Conservation (phyloP, 345 rosid species). For the Linum usitatissimum region DNA sequence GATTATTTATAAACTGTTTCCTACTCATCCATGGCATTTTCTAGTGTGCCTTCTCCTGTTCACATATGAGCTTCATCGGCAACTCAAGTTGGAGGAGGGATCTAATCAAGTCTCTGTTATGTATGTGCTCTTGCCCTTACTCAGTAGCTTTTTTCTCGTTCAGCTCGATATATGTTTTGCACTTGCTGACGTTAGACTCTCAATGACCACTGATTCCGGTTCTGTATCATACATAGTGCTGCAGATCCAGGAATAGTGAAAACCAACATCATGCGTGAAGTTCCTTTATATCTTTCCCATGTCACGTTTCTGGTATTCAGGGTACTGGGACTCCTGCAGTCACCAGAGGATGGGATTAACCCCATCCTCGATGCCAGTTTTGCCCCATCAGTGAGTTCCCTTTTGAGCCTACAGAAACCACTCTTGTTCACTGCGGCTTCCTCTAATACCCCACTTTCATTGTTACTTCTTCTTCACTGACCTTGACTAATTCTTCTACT, state of each 20-base stretch:
- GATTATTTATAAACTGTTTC: conserved; percentile 9
- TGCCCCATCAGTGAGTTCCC: conserved; percentile 74
- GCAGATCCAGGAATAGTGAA: conserved; percentile 80
- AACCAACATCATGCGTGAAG: conserved; percentile 85
- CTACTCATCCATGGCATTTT: conserved; percentile 11
- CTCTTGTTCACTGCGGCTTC: not conserved
- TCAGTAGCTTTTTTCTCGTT: not conserved
- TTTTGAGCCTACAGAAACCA: not conserved
- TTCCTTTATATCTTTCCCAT: conserved; percentile 45
- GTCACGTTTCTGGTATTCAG: conserved; percentile 36
- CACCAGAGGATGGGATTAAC: conserved; percentile 47
- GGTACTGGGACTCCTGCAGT: conserved; percentile 47
- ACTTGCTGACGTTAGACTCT: not conserved
- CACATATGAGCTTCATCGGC: conserved; percentile 68
- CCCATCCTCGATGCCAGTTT: conserved; percentile 74
- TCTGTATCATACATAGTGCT: conserved; percentile 36
- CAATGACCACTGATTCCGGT: conserved; percentile 8
- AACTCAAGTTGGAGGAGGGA: conserved; percentile 34
- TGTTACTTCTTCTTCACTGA: not conserved
- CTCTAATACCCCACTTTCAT: not conserved
- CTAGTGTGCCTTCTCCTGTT: conserved; percentile 67
- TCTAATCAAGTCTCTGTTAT: conserved; percentile 48
- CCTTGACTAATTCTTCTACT: conserved; percentile 3
- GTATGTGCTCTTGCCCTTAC: conserved; percentile 31
- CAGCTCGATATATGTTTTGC: not conserved